Conservation (phyloP, 345 rosid genomes). For the Gossypium arboreum region DNA sequence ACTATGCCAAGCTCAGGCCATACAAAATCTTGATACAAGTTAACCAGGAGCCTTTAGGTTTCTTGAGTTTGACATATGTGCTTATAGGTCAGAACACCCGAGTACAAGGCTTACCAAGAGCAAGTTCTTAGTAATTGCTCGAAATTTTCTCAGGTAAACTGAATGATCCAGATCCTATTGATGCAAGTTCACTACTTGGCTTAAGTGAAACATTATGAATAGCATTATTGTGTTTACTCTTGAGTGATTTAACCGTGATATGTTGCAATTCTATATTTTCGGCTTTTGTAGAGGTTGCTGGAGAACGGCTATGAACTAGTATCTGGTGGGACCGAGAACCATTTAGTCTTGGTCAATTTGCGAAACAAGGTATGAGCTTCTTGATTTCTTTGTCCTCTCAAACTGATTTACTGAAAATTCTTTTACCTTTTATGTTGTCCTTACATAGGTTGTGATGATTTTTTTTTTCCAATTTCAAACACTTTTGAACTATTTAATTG, state of each 20-base stretch:
- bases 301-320: conserved; percentile 77
- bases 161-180: not conserved
- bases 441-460: not conserved
- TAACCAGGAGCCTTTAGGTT: not conserved
- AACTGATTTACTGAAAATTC: not conserved
- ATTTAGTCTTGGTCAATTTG: conserved; percentile 85
- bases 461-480: not conserved
- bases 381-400: conserved; percentile 2
- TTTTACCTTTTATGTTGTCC: not conserved
- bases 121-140: conserved; percentile 81
- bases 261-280: not conserved
- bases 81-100: conserved; percentile 66
- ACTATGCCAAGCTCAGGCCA: not conserved
- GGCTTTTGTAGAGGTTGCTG: conserved; percentile 54
- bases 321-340: conserved; percentile 96
- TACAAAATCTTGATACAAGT: not conserved
- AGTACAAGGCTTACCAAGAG: conserved; percentile 84
- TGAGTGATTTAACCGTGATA: conserved; percentile 14
- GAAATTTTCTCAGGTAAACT: conserved; percentile 68
- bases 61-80: conserved; percentile 5
- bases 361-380: conserved; percentile 58
- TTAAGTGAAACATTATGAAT: conserved; percentile 5
- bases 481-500: not conserved
- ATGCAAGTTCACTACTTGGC: conserved; percentile 7
- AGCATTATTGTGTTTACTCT: not conserved